phyloP scores from a whole-genome alignment of 2,329 filamentous ascomycete genomes.

The Stagonosporopsis tanaceti region DNA sequence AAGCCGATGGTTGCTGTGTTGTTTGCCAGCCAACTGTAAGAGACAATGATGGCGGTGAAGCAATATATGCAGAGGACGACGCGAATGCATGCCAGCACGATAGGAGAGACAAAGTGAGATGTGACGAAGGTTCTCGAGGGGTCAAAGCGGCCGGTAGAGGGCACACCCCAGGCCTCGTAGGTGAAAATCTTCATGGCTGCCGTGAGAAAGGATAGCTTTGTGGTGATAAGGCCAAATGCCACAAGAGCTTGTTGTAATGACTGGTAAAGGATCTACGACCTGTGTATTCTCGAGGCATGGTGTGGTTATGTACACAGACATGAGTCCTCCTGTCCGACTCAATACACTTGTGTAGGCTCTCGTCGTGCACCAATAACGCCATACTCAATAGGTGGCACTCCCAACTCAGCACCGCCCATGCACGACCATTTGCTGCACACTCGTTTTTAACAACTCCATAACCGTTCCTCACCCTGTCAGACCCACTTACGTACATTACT shows the following conservation, averaged over 20 bases:
- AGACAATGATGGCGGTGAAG: slow-evolving; percentile 72
- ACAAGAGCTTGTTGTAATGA: neutral
- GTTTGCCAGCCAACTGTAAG: slow-evolving; percentile 64
- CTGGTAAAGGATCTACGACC: neutral
- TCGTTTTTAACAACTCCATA: neutral
- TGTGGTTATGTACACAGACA: slow-evolving; percentile 14
- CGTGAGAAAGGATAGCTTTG: neutral
- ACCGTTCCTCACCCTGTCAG: neutral
- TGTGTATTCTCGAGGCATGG: neutral
- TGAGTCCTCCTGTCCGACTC: neutral
- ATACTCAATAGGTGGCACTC: neutral
- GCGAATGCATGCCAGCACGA: slow-evolving; percentile 65
- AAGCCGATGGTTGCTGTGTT: slow-evolving; percentile 28
- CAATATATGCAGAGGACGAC: slow-evolving; percentile 65
- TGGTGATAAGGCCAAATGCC: neutral
- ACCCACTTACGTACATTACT: neutral
- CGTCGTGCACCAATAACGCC: neutral
- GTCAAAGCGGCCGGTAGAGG: slow-evolving; percentile 49
- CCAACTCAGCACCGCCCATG: slow-evolving; percentile 10
- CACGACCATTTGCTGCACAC: neutral
- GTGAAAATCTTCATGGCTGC: slow-evolving; percentile 26
- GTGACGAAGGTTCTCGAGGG: slow-evolving; percentile 72
- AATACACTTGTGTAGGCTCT: neutral
- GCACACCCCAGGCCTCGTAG: slow-evolving; percentile 31
- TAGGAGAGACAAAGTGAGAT: slow-evolving; percentile 77